Base-by-base conservation (phyloP, 2,329 filamentous ascomycete genomes). In the Colletotrichum godetiae region DNA sequence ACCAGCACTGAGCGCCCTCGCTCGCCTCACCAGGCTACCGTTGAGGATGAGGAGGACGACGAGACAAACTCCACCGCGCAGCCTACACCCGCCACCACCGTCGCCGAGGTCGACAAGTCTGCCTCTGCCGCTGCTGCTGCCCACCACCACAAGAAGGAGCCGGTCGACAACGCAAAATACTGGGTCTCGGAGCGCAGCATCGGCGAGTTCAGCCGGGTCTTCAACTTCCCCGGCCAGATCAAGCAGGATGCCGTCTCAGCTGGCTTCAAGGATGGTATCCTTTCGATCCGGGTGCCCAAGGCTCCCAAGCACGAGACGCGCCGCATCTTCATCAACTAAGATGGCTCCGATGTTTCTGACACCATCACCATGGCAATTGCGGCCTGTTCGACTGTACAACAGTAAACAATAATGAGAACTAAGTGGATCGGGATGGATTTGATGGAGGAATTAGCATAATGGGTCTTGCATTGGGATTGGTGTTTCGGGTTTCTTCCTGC, bases 121-220 rank as follows among this genome's bases (percentile, higher is more conserved):
- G 55, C 69, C 29, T 57, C 62, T 22, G 31, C 58, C 35, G 57
- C 33, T 35, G 42, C 42, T 2, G 42, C 7, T 19, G 42, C 42
- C 8, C 42, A 49, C 19, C 42, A 49, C 19, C 42, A 31, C 75
- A 79, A 73, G 27, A 70, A 76, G 63, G 29, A 75, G 62, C 75
- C 63, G 46, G 63, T 46, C 61, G 83, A 86, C 73, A 82, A 84
- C 57, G 82, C 85, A 77, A 92, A 90, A 83, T 95, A 92, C 87
- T 96, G 93, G 94, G 85, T 92, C 74, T 86, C 87, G 46, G 92
- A 94, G 84, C 90, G 91, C 77, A 88, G 86, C 73, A 84, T 92
- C 71, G 92, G 92, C 80, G 88, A 91, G 76, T 94, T 94, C 84
- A 87, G 89, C 61, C 89, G 92, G 75, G 89, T 87, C 72, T 94